Conservation (phyloP, 192 early-diverging fungal species). For the Backusella tarrabulga region DNA sequence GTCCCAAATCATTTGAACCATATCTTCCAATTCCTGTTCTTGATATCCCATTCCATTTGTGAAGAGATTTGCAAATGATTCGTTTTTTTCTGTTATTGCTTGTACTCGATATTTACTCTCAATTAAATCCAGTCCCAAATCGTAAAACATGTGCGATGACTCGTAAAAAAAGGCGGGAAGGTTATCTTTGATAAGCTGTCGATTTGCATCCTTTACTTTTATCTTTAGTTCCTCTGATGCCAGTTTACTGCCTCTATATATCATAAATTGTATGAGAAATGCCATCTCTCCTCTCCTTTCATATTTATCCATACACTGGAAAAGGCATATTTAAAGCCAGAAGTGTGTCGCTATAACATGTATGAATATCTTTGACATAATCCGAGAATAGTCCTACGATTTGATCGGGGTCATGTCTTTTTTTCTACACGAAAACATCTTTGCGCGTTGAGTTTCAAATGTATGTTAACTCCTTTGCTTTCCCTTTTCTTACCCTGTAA, state of each 20-base stretch:
- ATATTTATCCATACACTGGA: not conserved
- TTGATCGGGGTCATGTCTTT: not conserved
- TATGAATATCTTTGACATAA: not conserved
- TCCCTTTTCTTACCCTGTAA: not conserved
- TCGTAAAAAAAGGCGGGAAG: not conserved
- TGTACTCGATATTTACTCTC: not conserved
- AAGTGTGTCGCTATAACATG: not conserved
- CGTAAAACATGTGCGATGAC: not conserved
- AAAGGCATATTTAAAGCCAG: conserved; percentile 20
- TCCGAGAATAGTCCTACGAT: not conserved
- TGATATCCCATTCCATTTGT: not conserved
- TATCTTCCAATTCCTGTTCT: not conserved
- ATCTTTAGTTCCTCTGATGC: not conserved
- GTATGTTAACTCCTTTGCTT: not conserved
- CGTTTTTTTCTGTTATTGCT: not conserved
- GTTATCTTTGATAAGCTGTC: not conserved
- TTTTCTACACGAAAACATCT: conserved; percentile 13
- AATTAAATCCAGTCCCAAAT: not conserved
- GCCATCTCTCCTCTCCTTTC: not conserved
- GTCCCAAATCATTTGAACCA: not conserved
- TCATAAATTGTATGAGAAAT: not conserved
- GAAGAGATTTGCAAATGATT: not conserved
- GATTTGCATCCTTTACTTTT: not conserved
- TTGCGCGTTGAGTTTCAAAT: not conserved
- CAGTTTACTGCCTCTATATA: not conserved